Base-by-base conservation (phyloP, 2,329 filamentous ascomycete genomes). In the Hypoxylon sp. region DNA sequence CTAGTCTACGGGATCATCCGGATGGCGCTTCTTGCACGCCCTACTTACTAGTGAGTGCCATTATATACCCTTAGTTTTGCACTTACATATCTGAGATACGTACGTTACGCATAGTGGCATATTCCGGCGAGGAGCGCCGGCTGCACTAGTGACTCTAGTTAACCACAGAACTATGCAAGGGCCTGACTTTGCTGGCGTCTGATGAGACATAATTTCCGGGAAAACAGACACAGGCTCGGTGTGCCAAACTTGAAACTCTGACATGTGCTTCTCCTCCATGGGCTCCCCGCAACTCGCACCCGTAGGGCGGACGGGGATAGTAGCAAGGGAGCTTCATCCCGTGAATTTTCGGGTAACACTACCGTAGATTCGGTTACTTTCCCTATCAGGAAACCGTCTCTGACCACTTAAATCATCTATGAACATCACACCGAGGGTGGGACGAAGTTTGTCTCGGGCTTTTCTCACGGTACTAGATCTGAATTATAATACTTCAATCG, bases 281-380 rank as follows among this genome's bases (percentile, higher is more conserved):
- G 48, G 4, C 20, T 44, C 48, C 46, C 61, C 55, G 37, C 33
- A 30, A 7, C 33, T 6, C 14, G 5, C 30, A 58, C 27, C 54
- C 54, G n/a, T 51, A 20, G 44, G 54, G 31, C 35, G 7, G 57
- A 40, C 48, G 59, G 48, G 55, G 54, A 27, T 58, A 27, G 30
- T 3, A 31, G 27, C 40, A 42, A 40, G 46, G 61, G 35, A 42
- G 25, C 33, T 51, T 4, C 10, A n/a, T 17, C 46, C 44, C 5
- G 25, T 37, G 48, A 42, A 40, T 11, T 20, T n/a, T 62, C 50
- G 59, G 50, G 50, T 49, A 55, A 49, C 59, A 62, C 59, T 30
- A 54, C 59, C 42, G 50, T 62, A 48, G 20, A 37, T 42, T 62
- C 59, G 50, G 50, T 30, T 55, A 37, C 50, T 48, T 49, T 55